These are phyloP conservation scores for Lepraria neglecta DNA, from an alignment of 495 filamentous ascomycete species.

Conservation along the genomic window DNA sequence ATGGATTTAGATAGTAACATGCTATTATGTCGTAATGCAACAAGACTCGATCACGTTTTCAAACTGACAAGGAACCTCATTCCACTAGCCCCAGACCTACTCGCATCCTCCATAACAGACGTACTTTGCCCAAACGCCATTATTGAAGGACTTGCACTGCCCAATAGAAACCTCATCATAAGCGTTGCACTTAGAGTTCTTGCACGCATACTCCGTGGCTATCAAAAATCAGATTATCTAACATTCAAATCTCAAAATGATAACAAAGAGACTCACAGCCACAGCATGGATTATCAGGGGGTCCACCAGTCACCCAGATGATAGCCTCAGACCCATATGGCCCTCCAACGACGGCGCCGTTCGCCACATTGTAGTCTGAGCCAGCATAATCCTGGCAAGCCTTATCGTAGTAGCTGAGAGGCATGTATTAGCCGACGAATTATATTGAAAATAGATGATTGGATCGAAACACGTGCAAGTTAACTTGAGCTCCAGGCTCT, in stretches of 20 bases:
- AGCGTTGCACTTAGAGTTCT: neutral
- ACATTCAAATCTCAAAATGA: neutral
- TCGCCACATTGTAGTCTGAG: neutral
- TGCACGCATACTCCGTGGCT: neutral
- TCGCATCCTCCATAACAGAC: neutral
- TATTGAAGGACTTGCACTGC: neutral
- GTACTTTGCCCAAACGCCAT: neutral
- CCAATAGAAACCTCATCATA: neutral
- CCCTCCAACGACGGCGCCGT: neutral
- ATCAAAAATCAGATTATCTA: neutral
- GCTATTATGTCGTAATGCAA: no score
- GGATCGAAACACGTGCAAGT: neutral
- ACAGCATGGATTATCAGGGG: neutral
- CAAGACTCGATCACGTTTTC: no score
- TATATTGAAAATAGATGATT: neutral
- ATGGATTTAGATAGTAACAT: no score
- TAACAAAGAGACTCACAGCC: neutral
- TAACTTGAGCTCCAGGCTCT: neutral
- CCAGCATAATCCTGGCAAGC: neutral
- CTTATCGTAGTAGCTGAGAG: neutral
- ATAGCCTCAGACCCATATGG: neutral
- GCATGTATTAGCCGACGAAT: neutral
- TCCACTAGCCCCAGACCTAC: neutral
- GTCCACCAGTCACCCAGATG: neutral
- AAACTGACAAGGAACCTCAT: neutral